Conservation (phyloP, 768 basidiomycete genomes). For the Mycena belliarum region DNA sequence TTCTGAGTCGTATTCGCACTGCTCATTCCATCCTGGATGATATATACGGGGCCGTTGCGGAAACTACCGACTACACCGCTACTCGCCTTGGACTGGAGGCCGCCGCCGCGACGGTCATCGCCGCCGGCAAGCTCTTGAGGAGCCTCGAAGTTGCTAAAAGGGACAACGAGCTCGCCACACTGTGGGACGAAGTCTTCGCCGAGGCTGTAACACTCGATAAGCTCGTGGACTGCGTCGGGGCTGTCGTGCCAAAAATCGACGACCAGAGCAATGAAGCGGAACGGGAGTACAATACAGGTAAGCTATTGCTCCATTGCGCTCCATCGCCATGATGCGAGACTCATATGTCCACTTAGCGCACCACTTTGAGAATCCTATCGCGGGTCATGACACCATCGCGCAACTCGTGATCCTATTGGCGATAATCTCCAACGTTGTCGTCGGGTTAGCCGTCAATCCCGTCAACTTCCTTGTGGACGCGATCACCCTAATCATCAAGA, state of each 20-base stretch:
- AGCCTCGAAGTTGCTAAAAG: conserved; percentile 11
- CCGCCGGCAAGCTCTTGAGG: conserved; percentile 12
- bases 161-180: conserved; percentile 1
- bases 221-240: conserved; percentile 13
- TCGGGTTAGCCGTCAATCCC: conserved; percentile 13
- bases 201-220: conserved; percentile 13
- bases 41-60: conserved; percentile 2
- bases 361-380: conserved; percentile 20
- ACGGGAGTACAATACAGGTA: conserved; percentile 10
- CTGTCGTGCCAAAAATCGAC: conserved; percentile 6
- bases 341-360: conserved; percentile 13
- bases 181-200: conserved; percentile 10
- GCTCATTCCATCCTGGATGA: conserved; percentile 1
- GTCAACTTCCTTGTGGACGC: conserved; percentile 21
- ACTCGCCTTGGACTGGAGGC: conserved; percentile 11
- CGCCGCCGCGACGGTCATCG: conserved; percentile 10
- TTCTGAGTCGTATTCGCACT: conserved; percentile 9
- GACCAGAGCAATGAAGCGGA: conserved; percentile 1
- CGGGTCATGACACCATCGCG: conserved; percentile 5
- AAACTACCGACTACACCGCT: conserved; percentile 10
- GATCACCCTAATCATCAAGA: conserved; percentile 17
- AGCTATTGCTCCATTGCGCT: neutral
- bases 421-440: conserved; percentile 12
- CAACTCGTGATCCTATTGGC: conserved; percentile 14
- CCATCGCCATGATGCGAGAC: neutral